Evolutionary conservation across 2,329 filamentous ascomycete species (phyloP), one percentile per base, ranked within the genome.

Genomic region (Calonectria pauciramosa): DNA sequence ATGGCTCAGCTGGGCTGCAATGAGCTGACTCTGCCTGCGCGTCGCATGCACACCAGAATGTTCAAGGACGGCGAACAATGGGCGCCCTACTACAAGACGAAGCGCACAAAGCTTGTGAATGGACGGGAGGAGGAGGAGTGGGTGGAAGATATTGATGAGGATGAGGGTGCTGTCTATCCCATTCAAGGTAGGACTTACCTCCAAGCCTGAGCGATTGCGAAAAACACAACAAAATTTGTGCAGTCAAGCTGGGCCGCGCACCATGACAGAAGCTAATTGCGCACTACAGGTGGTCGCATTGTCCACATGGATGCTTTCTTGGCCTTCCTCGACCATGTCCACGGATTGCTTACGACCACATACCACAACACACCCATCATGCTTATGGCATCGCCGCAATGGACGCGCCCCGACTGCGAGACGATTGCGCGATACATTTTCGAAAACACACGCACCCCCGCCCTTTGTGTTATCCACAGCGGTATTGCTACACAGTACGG

Each of bases 341-440:
- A 98, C 89, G 93, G 95, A 85, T 91, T 94, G 63, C 91, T 99
- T 74, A 97, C 95, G 75, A 96, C 95, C 32, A 95, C 95, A 4
- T 97, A 98, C 84, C 97, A 99, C 87, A 98, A 98, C 86, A 98
- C 96, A 0, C 96, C 97, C 2, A 95, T 99, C 77, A 90, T 99
- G 84, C 91, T 99, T 76, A 94, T 99, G 85, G 91, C 94, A 10
- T 95, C 98, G 79, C 96, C 97, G 5, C 93, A 93, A 79, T 99
- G 97, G 96, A 96, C 95, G 5, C 92, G 94, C 11, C 93, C 94
- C 76, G 96, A 98, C 84, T 94, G 94, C 83, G 96, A 99, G 86
- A 91, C 91, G 49, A 93, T 99, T 78, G 94, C 96, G 18, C 95
- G 97, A 76, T 99, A 98, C 88, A 92, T 99, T 77, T 99, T 99